Conservation (phyloP, 2,329 filamentous ascomycete species). For the Phoma sp. region DNA sequence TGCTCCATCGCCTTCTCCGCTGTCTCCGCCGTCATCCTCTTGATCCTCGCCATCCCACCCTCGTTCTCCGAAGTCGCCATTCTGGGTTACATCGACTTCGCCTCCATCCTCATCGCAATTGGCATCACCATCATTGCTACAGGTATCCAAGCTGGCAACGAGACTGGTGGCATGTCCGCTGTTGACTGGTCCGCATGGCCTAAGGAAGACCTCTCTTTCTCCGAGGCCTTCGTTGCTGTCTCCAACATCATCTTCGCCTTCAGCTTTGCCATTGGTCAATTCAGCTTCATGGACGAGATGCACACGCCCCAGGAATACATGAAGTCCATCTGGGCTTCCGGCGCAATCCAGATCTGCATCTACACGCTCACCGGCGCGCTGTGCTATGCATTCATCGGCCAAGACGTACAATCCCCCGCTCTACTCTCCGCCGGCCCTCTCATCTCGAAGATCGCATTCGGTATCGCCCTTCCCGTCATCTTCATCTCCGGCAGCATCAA, state of each 20-base stretch:
- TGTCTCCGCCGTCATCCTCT: conserved; percentile 18
- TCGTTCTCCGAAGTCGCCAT: conserved; percentile 22
- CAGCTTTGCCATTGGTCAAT: conserved; percentile 21
- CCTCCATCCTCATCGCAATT: conserved; percentile 21
- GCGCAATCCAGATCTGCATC: conserved; percentile 19
- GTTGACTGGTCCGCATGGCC: conserved; percentile 23
- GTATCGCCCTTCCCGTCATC: conserved; percentile 19
- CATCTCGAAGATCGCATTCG: conserved; percentile 18
- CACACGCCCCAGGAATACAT: conserved; percentile 20
- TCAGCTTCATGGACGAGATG: conserved; percentile 23
- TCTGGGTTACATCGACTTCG: conserved; percentile 21
- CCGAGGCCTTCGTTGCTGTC: conserved; percentile 20
- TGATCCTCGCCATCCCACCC: conserved; percentile 22
- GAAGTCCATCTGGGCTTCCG: conserved; percentile 21
- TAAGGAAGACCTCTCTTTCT: conserved; percentile 17
- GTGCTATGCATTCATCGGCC: conserved; percentile 22
- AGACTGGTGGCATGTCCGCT: conserved; percentile 14
- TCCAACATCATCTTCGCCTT: conserved; percentile 23
- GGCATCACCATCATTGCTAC: conserved; percentile 23
- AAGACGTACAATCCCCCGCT: conserved; percentile 11
- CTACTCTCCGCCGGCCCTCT: conserved; percentile 16
- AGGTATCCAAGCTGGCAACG: conserved; percentile 15
- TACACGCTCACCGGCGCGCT: conserved; percentile 21
- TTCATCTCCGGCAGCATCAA: conserved; percentile 22
- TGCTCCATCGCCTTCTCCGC: conserved; percentile 22